Percentiles rank a stretch among this genome's conserved stretches.
These are phyloP conservation scores for Ormosia emarginata DNA, from an alignment of 306 rosid species.

Conservation along the genomic window DNA sequence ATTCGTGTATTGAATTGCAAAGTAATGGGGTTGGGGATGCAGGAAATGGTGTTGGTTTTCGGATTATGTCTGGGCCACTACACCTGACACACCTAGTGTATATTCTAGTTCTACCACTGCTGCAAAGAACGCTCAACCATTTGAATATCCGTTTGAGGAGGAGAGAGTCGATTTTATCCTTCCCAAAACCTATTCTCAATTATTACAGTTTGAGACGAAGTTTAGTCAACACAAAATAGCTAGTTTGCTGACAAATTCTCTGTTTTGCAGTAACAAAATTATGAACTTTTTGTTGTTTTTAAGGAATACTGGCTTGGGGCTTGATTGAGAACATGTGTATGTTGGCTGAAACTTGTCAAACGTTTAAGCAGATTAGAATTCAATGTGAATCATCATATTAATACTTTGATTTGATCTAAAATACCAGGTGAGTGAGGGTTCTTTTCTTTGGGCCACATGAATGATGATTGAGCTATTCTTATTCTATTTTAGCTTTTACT, in stretches of 20 bases:
- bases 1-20: too few species aligned
- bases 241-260: conserved; percentile 19
- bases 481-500: not conserved
- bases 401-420: not conserved
- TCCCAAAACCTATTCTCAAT: conserved; percentile 26
- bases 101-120: not conserved
- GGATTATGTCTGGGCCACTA: not conserved
- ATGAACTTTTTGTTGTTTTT: not conserved
- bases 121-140: conserved; percentile 14
- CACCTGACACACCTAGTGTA: conserved; percentile 43
- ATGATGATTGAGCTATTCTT: not conserved
- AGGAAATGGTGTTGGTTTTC: too few species aligned
- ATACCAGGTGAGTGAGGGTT: not conserved
- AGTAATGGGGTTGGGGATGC: too few species aligned
- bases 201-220: not conserved
- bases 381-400: not conserved
- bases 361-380: too few species aligned
- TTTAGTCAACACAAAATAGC: not conserved
- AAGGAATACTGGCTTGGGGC: not conserved
- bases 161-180: conserved; percentile 43
- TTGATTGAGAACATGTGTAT: not conserved
- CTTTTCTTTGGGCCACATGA: not conserved
- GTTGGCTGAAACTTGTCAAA: not conserved
- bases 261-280: not conserved
- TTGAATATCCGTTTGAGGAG: conserved; percentile 69